phyloP scores from a whole-genome alignment of 208 protist genomes.

The Crithidia mellificae region DNA sequence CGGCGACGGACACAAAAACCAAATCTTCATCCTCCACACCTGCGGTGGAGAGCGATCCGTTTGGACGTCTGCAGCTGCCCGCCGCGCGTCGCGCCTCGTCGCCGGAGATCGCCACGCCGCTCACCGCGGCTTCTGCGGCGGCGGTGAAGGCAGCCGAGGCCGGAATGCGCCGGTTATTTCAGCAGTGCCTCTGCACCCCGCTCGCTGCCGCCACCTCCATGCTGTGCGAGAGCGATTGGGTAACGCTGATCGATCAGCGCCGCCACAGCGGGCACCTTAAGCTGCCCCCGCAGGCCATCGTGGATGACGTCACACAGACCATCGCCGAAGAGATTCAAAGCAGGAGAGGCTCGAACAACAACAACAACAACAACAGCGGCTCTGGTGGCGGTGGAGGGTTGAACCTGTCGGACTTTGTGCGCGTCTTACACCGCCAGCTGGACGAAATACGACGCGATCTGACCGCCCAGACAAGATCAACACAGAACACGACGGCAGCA shows the following conservation, averaged over 20 bases:
- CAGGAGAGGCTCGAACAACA: too few species aligned
- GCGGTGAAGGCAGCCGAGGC: background rate
- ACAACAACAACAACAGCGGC: background rate
- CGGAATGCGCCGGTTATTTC: constrained; percentile 18
- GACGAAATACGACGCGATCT: constrained; percentile 32
- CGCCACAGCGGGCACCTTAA: constrained; percentile 23
- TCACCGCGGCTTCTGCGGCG: background rate
- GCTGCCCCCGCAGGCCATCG: constrained; percentile 40
- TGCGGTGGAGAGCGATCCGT: too few species aligned
- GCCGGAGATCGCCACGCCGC: too few species aligned
- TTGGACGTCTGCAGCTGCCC: too few species aligned
- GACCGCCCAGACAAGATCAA: background rate
- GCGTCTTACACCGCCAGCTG: constrained; percentile 22
- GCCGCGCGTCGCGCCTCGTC: too few species aligned
- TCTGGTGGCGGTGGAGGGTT: constrained; percentile 12
- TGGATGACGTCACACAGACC: constrained; percentile 37
- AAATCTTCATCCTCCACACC: too few species aligned
- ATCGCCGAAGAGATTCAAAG: constrained; percentile 13
- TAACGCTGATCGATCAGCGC: constrained; percentile 19
- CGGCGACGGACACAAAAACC: too few species aligned
- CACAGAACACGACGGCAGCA: too few species aligned
- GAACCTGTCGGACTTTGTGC: constrained; percentile 11
- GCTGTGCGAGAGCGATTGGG: constrained; percentile 32
- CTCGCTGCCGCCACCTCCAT: constrained; percentile 13
- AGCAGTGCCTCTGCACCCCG: constrained; percentile 18